phyloP scores from a whole-genome alignment of 116 monocot species.

The Posidonia oceanica region DNA sequence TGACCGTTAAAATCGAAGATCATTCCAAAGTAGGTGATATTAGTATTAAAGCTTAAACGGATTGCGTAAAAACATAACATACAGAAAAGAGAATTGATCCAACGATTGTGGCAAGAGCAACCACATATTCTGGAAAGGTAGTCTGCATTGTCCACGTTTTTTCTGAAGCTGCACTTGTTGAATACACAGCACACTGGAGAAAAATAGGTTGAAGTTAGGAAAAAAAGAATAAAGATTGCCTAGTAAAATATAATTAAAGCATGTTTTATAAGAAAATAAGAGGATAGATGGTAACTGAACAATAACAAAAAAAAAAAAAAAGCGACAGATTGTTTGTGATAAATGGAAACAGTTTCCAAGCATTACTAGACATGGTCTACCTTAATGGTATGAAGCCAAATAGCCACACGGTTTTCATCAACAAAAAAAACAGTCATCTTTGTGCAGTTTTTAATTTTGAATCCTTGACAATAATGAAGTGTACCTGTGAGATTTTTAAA shows the following conservation, averaged over 20 bases:
- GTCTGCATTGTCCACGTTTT: constrained; percentile 87
- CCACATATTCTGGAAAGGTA: constrained; percentile 93
- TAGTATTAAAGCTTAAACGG: background rate
- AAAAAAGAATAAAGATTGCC: background rate
- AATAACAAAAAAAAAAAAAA: background rate
- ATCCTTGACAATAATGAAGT: no score
- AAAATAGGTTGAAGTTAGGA: background rate
- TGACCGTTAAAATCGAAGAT: no score
- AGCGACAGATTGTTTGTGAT: no score
- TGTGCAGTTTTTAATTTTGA: no score
- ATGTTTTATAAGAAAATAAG: background rate
- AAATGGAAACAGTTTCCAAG: no score
- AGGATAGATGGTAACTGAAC: background rate
- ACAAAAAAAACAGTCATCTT: no score
- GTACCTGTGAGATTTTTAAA: no score
- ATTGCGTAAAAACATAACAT: background rate
- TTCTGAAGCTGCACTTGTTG: constrained; percentile 55
- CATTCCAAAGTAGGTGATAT: no score
- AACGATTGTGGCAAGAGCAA: constrained; percentile 87
- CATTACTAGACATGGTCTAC: no score
- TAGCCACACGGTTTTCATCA: no score
- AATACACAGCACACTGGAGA: constrained; percentile 62
- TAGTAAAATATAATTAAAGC: background rate
- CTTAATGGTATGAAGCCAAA: no score
- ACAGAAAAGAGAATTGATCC: constrained; percentile 97